Conservation (phyloP, 2,329 filamentous ascomycete species). For the Aureobasidium melanogenum region DNA sequence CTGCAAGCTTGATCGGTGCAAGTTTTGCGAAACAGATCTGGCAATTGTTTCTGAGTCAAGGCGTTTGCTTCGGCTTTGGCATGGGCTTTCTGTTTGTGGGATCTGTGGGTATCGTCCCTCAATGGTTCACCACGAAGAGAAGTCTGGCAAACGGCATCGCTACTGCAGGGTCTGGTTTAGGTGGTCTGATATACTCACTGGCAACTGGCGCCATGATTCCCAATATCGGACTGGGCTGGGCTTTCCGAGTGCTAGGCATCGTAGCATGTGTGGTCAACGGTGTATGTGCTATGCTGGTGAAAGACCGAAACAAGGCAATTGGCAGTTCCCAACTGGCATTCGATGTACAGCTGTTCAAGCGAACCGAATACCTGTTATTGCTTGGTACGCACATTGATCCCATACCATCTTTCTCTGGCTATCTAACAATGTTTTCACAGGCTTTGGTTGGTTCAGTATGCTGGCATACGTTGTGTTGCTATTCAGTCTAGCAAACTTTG, state of each 20-base stretch:
- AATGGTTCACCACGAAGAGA: constrained; percentile 63
- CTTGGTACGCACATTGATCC: constrained; percentile 27
- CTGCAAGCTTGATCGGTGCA: constrained; percentile 57
- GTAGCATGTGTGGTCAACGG: constrained; percentile 56
- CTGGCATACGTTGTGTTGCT: constrained; percentile 68
- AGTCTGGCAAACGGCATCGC: constrained; percentile 62
- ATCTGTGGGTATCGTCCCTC: constrained; percentile 57
- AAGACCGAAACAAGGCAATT: constrained; percentile 63
- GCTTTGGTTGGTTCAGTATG: constrained; percentile 63
- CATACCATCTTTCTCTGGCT: not conserved
- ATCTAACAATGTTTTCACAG: not conserved
- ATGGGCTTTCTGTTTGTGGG: constrained; percentile 70
- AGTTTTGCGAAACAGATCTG: constrained; percentile 61
- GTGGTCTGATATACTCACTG: constrained; percentile 63
- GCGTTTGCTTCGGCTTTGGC: constrained; percentile 66
- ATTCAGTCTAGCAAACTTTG: constrained; percentile 68
- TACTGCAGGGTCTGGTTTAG: constrained; percentile 63
- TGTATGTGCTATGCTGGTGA: constrained; percentile 53
- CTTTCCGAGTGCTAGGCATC: constrained; percentile 57
- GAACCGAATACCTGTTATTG: constrained; percentile 55
- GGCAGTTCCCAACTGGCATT: constrained; percentile 60
- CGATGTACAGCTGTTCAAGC: constrained; percentile 52
- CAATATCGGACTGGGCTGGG: constrained; percentile 55
- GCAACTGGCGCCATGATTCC: constrained; percentile 60
- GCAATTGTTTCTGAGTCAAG: constrained; percentile 69